phyloP scores from a whole-genome alignment of 2,329 filamentous ascomycete genomes.

The Lojkania enalia region DNA sequence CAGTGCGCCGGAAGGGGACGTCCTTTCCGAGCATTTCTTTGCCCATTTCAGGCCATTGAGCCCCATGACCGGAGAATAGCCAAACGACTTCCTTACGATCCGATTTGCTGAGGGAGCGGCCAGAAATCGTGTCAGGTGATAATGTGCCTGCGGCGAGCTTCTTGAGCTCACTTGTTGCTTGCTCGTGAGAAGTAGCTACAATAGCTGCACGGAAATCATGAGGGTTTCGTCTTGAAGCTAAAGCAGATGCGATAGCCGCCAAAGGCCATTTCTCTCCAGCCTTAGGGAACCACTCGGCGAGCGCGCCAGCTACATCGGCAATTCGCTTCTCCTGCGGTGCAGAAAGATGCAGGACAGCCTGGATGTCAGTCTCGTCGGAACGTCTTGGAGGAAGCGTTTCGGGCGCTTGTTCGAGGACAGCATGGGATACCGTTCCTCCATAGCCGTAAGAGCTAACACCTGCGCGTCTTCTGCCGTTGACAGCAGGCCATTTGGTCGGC shows the following conservation, averaged over 20 bases:
- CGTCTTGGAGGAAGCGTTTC: background rate
- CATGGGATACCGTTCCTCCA: constrained; percentile 49
- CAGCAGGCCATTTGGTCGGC: background rate
- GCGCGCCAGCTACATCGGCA: constrained; percentile 17
- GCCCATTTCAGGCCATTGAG: constrained; percentile 50
- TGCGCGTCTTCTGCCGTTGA: constrained; percentile 25
- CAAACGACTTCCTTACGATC: constrained; percentile 32
- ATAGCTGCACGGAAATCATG: constrained; percentile 37
- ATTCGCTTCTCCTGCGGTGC: constrained; percentile 40
- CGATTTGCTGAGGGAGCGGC: constrained; percentile 14
- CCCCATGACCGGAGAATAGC: constrained; percentile 52
- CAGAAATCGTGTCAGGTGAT: constrained; percentile 5
- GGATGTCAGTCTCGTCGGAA: background rate
- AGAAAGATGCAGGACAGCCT: constrained; percentile 28
- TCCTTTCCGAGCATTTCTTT: constrained; percentile 36
- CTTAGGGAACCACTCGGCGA: constrained; percentile 28
- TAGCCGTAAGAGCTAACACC: constrained; percentile 53
- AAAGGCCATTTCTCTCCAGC: constrained; percentile 22
- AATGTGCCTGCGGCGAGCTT: constrained; percentile 16
- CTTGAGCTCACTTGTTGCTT: constrained; percentile 25
- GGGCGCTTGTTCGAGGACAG: constrained; percentile 10
- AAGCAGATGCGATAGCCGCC: constrained; percentile 25
- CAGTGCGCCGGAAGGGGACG: constrained; percentile 26
- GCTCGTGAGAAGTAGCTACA: constrained; percentile 21
- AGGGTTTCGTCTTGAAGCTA: constrained; percentile 38